phyloP scores from a whole-genome alignment of 164 flowering plant genomes.

The Magnolia officinalis region DNA sequence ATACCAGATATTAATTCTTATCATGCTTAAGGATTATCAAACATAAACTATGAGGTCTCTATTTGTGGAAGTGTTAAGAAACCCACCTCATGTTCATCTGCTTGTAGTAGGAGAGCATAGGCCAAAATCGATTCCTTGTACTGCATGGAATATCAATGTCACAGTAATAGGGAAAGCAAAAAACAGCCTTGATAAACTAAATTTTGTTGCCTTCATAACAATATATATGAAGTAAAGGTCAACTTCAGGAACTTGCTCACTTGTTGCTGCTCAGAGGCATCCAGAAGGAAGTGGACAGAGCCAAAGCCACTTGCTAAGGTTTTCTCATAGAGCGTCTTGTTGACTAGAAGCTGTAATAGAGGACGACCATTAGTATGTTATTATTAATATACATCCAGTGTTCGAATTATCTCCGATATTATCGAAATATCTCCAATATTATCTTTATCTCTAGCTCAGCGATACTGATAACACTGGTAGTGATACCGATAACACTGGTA shows the following conservation, averaged over 20 bases:
- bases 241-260: slow-evolving; percentile 34
- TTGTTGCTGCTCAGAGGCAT: slow-evolving; percentile 97
- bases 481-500: no score
- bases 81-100: slow-evolving; percentile 49
- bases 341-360: slow-evolving; percentile 71
- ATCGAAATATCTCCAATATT: no score
- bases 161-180: slow-evolving; percentile 1
- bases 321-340: slow-evolving; percentile 89
- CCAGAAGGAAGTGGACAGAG: slow-evolving; percentile 84
- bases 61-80: no score
- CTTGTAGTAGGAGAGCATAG: slow-evolving; percentile 66
- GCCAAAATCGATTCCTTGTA: slow-evolving; percentile 92
- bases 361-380: slow-evolving; percentile 11
- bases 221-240: not conserved
- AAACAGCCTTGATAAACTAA: slow-evolving; percentile 1
- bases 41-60: not conserved
- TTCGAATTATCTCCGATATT: no score
- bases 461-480: no score
- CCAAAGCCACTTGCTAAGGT: slow-evolving; percentile 97
- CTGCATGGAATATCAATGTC: slow-evolving; percentile 38
- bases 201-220: not conserved
- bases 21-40: not conserved
- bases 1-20: no score
- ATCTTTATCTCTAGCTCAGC: no score
- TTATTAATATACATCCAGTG: not conserved